Evolutionary conservation across 345 rosid species (phyloP), one percentile per base, ranked within the genome.

Genomic region (Gossypium arboreum): DNA sequence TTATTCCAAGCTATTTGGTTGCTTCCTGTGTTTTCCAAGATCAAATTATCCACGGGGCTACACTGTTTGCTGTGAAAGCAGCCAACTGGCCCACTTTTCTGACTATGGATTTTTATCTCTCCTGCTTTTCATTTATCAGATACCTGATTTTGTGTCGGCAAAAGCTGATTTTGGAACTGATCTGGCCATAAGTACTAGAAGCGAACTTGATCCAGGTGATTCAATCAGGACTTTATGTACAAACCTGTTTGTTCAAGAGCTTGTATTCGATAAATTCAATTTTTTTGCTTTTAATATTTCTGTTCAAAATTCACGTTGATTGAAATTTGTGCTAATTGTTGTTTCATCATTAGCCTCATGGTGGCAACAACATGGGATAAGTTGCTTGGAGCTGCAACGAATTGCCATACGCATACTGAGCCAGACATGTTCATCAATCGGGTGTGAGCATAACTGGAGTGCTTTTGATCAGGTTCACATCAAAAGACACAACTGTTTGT

Each of bases 201-300:
- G 84, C 15, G 97, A 92, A 77, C 93, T 94, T 65, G 93, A 91
- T 77, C 97, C 98, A 87, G 97, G 97, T 91, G 75, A 81, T 68
- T 79, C 54, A 59, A 48, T 61, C 62, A 47, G 47, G 34, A 68
- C 56, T 12, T 74, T 24, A 1, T 57, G 27, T 59, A 65, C 27
- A 50, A 5, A 25, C 41, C 44, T 41, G 73, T 60, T 77, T 22
- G n/a, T 27, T 78, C 43, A 41, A 50, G 68, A 50, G 27, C 68
- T 62, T 72, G 50, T 52, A 61, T 75, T 72, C 12, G 13, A 12
- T 45, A 51, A 27, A 25, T 48, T 22, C 29, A 20, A 43, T 77
- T 75, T 63, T 51, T 52, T 61, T 12, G 34, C 24, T 61, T 16
- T 47, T 17, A 63, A 68, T 27, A 12, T n/a, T 34, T 61, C 5